These are phyloP conservation scores for Novymonas esmeraldas DNA, from an alignment of 208 protist genomes.

Conservation along the genomic window DNA sequence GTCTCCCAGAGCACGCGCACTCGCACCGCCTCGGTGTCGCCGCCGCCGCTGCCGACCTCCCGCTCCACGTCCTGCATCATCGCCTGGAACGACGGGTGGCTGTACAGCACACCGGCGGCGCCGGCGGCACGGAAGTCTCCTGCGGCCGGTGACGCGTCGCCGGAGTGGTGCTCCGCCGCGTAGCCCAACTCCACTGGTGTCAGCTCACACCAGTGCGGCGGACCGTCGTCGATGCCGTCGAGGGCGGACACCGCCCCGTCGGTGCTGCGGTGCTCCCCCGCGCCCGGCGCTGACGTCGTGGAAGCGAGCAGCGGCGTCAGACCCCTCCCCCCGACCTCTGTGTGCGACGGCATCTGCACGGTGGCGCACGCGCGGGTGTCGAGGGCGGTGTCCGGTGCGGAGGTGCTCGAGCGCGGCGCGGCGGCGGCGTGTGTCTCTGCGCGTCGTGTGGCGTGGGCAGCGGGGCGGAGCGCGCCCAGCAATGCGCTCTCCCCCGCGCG, in stretches of 20 bases:
- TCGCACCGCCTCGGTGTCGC: not conserved
- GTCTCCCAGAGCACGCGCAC: conserved; percentile 22
- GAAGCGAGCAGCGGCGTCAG: too few relatives aligned
- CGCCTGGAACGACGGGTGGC: conserved; percentile 26
- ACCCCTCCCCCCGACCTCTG: not conserved
- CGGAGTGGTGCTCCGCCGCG: conserved; percentile 54
- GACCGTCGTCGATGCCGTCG: too few relatives aligned
- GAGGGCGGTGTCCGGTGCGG: not conserved
- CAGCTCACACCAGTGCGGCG: conserved; percentile 42
- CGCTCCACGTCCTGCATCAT: conserved; percentile 20
- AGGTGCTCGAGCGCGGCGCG: too few relatives aligned
- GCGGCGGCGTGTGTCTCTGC: too few relatives aligned
- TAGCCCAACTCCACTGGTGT: conserved; percentile 58
- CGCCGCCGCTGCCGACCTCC: not conserved
- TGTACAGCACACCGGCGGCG: conserved; percentile 15
- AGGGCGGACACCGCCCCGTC: too few relatives aligned
- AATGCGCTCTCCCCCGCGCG: conserved; percentile 36
- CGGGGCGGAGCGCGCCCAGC: conserved; percentile 15
- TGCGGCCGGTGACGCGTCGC: conserved; percentile 15
- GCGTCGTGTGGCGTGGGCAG: too few relatives aligned
- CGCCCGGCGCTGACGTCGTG: too few relatives aligned
- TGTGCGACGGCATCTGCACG: not conserved
- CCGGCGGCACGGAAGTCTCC: conserved; percentile 24
- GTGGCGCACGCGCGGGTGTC: conserved; percentile 9
- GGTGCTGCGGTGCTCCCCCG: too few relatives aligned